Evolutionary conservation across 768 basidiomycete species (phyloP).

Genomic region (Rhodotorula babjevae): DNA sequence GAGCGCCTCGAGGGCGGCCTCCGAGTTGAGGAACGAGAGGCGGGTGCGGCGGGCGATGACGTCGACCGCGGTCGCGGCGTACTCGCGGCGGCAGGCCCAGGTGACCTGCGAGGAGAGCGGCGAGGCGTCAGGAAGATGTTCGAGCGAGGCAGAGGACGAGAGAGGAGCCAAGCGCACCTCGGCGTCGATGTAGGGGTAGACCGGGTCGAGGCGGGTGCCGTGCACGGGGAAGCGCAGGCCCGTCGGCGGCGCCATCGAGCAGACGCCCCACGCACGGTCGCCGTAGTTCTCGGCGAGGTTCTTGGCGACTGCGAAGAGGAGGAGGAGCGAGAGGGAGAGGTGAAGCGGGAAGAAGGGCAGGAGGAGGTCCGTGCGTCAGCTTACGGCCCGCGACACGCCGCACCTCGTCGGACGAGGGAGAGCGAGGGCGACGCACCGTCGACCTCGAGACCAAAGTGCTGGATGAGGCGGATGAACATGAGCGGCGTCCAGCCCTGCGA

Average conservation of each 20-base stretch:
- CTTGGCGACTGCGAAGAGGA: conserved; percentile 59
- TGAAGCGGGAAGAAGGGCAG: no score
- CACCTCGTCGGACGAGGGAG: no score
- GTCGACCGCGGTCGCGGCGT: conserved; percentile 85
- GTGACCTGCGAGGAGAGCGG: background rate
- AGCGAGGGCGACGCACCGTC: conserved; percentile 48
- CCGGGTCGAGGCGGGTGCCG: conserved; percentile 63
- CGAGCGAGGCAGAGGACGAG: conserved; percentile 84
- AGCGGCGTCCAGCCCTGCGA: conserved; percentile 90
- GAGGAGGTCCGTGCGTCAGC: no score
- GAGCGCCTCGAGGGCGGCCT: conserved; percentile 74
- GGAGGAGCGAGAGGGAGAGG: no score
- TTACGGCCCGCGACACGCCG: no score
- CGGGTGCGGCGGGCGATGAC: conserved; percentile 80
- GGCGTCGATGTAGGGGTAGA: conserved; percentile 86
- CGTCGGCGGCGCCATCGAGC: conserved; percentile 68
- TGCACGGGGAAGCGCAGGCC: conserved; percentile 80
- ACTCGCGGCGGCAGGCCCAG: conserved; percentile 72
- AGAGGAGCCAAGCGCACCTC: conserved; percentile 58
- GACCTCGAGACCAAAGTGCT: conserved; percentile 61
- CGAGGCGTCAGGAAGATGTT: conserved; percentile 43
- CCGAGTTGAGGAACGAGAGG: conserved; percentile 88
- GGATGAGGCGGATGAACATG: conserved; percentile 95
- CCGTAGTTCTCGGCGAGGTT: conserved; percentile 93
- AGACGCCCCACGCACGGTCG: conserved; percentile 93